Evolutionary conservation across 495 filamentous ascomycete species (phyloP).

Genomic region (Aspergillus leporis): DNA sequence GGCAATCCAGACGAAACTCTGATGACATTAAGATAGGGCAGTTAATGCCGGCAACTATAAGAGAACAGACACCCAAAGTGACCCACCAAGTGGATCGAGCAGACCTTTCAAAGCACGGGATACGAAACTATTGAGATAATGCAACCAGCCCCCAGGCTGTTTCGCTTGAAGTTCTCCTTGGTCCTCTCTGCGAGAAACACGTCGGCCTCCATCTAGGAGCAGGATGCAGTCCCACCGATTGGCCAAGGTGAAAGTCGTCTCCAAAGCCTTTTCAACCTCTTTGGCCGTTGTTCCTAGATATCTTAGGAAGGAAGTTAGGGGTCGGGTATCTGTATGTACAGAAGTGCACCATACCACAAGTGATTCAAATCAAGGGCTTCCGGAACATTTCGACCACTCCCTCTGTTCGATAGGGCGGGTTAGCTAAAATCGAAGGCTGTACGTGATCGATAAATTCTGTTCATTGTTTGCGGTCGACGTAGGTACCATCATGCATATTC

Average conservation of each 20-base stretch:
- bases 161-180: constrained; percentile 38
- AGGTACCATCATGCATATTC: too few relatives aligned
- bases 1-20: too few relatives aligned
- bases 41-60: too few relatives aligned
- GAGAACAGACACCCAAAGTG: too few relatives aligned
- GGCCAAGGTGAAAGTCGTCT: constrained; percentile 42
- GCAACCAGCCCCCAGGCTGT: constrained; percentile 33
- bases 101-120: too few relatives aligned
- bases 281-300: constrained; percentile 35
- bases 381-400: constrained; percentile 31
- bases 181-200: constrained; percentile 49
- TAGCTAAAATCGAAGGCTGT: too few relatives aligned
- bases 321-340: neutral
- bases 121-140: too few relatives aligned
- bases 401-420: constrained; percentile 8
- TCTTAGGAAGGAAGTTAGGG: neutral
- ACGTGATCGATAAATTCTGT: too few relatives aligned
- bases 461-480: too few relatives aligned
- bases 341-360: constrained; percentile 18
- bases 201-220: constrained; percentile 56
- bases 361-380: constrained; percentile 34
- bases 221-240: constrained; percentile 51
- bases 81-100: too few relatives aligned
- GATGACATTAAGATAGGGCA: too few relatives aligned
- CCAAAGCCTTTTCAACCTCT: constrained; percentile 42